Evolutionary conservation across 148 eudicot genomes (phyloP), one percentile per base, ranked within the genome.

Genomic region (Rhododendron simsii): DNA sequence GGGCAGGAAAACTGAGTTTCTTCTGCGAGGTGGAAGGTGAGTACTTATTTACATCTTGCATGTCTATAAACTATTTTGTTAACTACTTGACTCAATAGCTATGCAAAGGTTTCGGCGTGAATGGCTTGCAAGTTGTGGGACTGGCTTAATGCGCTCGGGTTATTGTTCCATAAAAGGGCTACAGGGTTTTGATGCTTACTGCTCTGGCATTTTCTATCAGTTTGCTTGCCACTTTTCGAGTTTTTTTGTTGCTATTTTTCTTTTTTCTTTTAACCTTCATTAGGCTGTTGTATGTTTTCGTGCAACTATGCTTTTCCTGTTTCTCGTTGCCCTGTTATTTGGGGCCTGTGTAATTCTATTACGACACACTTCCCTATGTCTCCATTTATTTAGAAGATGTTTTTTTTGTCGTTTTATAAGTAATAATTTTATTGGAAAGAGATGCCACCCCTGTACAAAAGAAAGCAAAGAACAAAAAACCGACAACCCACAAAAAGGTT

Each of bases 21-120:
- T 97, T 83, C 80, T 90, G 88, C 94, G 93, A 14, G 90, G 94
- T 91, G 98, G 98, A 83, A 89, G 98, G 98, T 95, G 85, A 91
- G 92, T 90, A 63, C 86, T 82, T 23, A 41, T 2, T 35, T 87
- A 18, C 75, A 53, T 73, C 47, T 53, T 30, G 74, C 83, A 39
- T 28, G n/a, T 48, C 73, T 73, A 5, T 79, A 39, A 67, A 23
- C 69, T 50, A 30, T 78, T 51, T 45, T 33, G 50, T 44, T 10
- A 23, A 47, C 57, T 23, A 44, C 59, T 20, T 82, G 35, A 57
- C 80, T 39, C 23, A 81, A 71, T 41, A 35, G 83, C 73, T 16
- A 39, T 83, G 77, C 51, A 59, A 86, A 73, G 50, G 81, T 83
- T 61, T 76, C 0, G 13, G 51, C 30, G 12, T 30, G 67, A 73